Base-by-base conservation (phyloP, 371 early-diverging fungal species). In the Syncephalis plumigaleata region DNA sequence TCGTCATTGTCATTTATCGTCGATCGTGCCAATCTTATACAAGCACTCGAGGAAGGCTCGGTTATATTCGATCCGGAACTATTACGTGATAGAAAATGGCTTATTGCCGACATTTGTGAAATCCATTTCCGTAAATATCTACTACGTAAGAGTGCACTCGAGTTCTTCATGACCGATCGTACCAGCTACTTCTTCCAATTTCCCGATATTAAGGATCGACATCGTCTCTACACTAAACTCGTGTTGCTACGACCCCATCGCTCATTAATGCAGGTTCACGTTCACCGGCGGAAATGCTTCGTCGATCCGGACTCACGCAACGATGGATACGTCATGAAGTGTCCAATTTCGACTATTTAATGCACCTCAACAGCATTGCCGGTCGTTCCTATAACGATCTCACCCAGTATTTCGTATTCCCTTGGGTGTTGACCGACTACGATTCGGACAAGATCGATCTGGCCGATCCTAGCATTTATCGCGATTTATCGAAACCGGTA, bases 311-410 rank as follows among this genome's bases (percentile, higher is more conserved):
- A 60, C 36, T 77, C 18, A 61, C 63, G 1, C 69, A 77, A 55
- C 56, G 58, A 21, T 83, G 84, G 84, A 58, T 59, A 45, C 47
- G 55, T 15, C 66, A 70, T 18, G 75, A 81, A 55, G 63, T 83
- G 17, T 68, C 71, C 40, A 83, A 82, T 51, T 83, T 76, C 58
- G 80, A 77, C 52, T 83, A 83, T 51, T 46, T 83, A 44, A 78
- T 81, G 77, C 65, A 68, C 13, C 59, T 83, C 8, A 83, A 83
- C 56, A 71, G 69, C 0, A 54, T 77, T 1, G 69, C 79, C 5
- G 79, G 71, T n/a, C 56, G 71, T 24, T 61, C 67, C 9, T 65
- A 57, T 45, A 62, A 64, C 44, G 72, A 71, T 47, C 40, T 68
- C 20, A 57, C 67, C 24, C 68, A 69, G 45, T 72, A 71, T 42